Base-by-base conservation (phyloP, 2,329 filamentous ascomycete species). In the Penicillium glabrum region DNA sequence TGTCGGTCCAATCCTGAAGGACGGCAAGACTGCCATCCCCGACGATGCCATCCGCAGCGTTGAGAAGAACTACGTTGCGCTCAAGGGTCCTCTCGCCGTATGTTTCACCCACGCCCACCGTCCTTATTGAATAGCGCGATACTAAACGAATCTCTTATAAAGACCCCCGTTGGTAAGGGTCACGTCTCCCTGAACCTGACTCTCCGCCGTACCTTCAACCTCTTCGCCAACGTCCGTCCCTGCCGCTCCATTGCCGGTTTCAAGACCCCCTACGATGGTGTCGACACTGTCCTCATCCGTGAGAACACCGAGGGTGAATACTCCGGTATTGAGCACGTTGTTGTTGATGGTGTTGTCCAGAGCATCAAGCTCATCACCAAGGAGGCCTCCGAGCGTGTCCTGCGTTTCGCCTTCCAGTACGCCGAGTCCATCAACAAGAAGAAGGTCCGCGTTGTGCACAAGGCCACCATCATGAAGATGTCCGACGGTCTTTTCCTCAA, bases 401-500 rank as follows among this genome's bases (percentile, higher is more conserved):
- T 98, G 67, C 89, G 93, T 75, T 99, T 92, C 78, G 95, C 96
- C 71, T 99, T 99, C 88, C 93, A 99, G 82, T 92, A 99, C 77
- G 95, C 95, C 68, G 85, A 95, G 79, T 86, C 91, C 69, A 89
- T 97, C 73, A 92, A 93, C 80, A 90, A 91, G 83, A 93, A 87
- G 76, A 97, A 97, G 89, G 93, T 98, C 72, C 91, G 93, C 73
- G 93, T 92, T 59, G 93, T 98, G 63, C 95, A 99, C 89, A 99
- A 99, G 87, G 95, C 95, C 77, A 98, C 95, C 75, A 99, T 99
- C 83, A 99, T 99, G 95, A 99, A 99, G 88, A 96, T 97, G 91
- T 93, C 89, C 75, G 95, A 99, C 78, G 95, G 95, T 81, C 90
- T 99, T 61, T 99, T 99, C 88, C 86, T 99, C 68, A 90, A 85